These are phyloP conservation scores for Poa pratensis DNA, from an alignment of 176 grass and related monocot genomes.

Conservation along the genomic window DNA sequence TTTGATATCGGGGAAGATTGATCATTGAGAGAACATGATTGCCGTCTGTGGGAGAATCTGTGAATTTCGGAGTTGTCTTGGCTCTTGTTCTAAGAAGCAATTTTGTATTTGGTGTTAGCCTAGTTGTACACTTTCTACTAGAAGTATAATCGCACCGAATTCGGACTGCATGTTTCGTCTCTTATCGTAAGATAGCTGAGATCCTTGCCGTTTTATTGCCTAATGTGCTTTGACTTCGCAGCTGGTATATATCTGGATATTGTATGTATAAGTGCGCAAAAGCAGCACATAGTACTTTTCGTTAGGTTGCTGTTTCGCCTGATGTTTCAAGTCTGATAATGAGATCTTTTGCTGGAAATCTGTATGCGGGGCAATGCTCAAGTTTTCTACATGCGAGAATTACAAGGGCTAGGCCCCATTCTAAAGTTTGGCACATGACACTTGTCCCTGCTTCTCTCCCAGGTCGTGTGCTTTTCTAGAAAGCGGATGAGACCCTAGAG, in stretches of 20 bases:
- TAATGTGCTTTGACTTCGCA: background rate
- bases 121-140: background rate
- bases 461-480: too few species aligned
- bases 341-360: too few species aligned
- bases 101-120: background rate
- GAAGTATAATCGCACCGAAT: background rate
- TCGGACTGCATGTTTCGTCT: background rate
- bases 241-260: background rate
- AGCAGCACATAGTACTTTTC: background rate
- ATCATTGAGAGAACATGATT: conserved; percentile 5
- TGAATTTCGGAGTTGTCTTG: conserved; percentile 11
- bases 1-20: background rate
- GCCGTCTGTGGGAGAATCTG: background rate
- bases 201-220: background rate
- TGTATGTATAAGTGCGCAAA: background rate
- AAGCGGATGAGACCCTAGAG: too few species aligned
- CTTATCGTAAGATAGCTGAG: background rate
- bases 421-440: too few species aligned
- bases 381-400: too few species aligned
- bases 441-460: too few species aligned
- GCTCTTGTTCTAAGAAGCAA: background rate
- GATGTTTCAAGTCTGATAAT: background rate
- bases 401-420: too few species aligned
- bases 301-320: background rate
- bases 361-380: too few species aligned